Evolutionary conservation across 2,329 filamentous ascomycete genomes (phyloP).

Genomic region (Cylindrodendrum hubeiense): DNA sequence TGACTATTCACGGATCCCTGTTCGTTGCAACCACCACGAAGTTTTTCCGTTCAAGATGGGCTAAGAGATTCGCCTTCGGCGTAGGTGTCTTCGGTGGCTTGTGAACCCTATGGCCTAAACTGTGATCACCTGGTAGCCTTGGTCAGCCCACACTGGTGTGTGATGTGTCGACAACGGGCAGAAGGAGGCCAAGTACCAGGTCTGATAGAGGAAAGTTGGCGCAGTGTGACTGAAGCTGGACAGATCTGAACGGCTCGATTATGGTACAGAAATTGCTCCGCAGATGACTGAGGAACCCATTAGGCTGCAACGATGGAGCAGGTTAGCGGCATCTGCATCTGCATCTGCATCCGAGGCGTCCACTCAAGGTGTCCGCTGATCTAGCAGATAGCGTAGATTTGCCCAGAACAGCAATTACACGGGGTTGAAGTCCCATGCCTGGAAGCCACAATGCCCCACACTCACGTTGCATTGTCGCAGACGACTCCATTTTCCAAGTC

Average conservation of each 20-base stretch:
- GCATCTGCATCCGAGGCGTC: not conserved
- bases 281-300: constrained; percentile 3
- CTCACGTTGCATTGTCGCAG: not conserved
- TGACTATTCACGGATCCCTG: not conserved
- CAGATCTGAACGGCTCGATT: not conserved
- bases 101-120: not conserved
- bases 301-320: constrained; percentile 1
- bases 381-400: constrained; percentile 21
- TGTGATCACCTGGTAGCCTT: not conserved
- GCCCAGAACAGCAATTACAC: constrained; percentile 22
- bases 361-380: not conserved
- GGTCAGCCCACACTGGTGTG: constrained; percentile 2
- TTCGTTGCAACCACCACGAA: not conserved
- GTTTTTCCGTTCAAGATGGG: not conserved
- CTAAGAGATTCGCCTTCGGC: not conserved
- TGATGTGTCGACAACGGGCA: not conserved
- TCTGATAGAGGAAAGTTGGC: constrained; percentile 7
- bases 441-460: constrained; percentile 2
- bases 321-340: constrained; percentile 5
- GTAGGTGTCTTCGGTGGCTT: not conserved
- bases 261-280: not conserved
- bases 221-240: not conserved
- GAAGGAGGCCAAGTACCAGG: not conserved
- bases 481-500: not conserved
- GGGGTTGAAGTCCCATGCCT: not conserved